Evolutionary conservation across 257 asterid genomes (phyloP).

Genomic region (Nemophila menziesii): DNA sequence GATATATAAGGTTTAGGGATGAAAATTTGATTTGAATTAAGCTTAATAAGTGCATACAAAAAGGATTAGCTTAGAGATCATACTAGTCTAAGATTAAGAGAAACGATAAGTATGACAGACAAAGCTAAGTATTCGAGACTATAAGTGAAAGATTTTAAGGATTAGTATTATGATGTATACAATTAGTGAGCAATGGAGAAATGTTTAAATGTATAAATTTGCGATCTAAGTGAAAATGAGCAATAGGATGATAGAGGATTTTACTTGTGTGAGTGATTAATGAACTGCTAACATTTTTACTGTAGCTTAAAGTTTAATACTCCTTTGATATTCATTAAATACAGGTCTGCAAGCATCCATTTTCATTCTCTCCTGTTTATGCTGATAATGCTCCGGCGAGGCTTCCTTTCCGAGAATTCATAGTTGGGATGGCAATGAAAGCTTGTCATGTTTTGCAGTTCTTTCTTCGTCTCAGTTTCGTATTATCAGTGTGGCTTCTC

Average conservation of each 20-base stretch:
- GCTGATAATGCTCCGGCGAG: slow-evolving; percentile 89
- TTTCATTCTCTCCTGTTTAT: slow-evolving; percentile 93
- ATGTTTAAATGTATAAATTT: not conserved
- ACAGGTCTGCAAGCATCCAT: slow-evolving; percentile 96
- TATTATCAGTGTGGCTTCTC: slow-evolving; percentile 94
- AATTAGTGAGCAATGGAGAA: not conserved
- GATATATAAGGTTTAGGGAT: not conserved
- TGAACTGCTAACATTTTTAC: not conserved
- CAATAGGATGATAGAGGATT: not conserved
- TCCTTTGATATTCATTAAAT: not conserved
- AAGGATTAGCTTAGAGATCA: not conserved
- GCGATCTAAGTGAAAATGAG: not conserved
- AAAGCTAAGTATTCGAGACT: not conserved
- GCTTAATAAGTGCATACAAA: not conserved
- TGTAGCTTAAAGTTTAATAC: not conserved
- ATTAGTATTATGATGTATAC: not conserved
- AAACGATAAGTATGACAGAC: not conserved
- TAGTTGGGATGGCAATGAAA: slow-evolving; percentile 85
- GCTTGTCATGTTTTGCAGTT: slow-evolving; percentile 88
- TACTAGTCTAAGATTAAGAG: not conserved
- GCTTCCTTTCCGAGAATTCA: slow-evolving; percentile 82
- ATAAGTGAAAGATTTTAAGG: not conserved
- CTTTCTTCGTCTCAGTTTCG: slow-evolving; percentile 85
- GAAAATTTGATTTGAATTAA: too few species aligned
- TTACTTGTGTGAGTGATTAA: not conserved